These are phyloP conservation scores for Chlorella ohadii DNA, from an alignment of 139 green algal species.

Conservation along the genomic window DNA sequence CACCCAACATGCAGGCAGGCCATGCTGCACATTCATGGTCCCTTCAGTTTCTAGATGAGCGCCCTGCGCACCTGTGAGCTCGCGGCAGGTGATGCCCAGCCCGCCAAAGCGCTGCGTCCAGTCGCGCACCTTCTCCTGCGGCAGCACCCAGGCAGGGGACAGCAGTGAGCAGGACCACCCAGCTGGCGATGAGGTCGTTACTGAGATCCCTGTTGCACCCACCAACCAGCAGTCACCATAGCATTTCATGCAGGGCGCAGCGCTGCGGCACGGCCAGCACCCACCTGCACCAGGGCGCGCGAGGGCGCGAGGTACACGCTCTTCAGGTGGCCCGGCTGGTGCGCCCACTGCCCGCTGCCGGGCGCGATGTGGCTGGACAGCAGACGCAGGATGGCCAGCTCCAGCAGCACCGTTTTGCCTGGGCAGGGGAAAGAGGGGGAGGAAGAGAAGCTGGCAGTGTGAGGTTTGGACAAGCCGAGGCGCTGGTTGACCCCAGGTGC, in stretches of 20 bases:
- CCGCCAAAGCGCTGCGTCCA: constrained; percentile 73
- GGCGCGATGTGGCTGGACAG: constrained; percentile 50
- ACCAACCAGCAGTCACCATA: no score
- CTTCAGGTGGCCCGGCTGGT: constrained; percentile 47
- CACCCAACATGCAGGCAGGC: no score
- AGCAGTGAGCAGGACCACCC: no score
- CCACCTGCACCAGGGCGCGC: constrained; percentile 66
- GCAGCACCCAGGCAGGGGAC: no score
- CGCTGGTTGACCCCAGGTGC: background rate
- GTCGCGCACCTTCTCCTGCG: constrained; percentile 80
- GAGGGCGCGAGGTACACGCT: constrained; percentile 80
- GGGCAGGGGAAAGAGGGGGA: background rate
- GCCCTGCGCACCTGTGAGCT: constrained; percentile 76
- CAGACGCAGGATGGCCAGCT: constrained; percentile 88
- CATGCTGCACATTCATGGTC: no score
- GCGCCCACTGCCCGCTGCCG: constrained; percentile 16
- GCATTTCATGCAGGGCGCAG: no score
- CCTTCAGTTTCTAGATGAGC: no score
- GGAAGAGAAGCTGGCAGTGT: background rate
- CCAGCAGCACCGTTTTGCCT: constrained; percentile 96
- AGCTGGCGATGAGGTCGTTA: no score
- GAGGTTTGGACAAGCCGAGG: background rate
- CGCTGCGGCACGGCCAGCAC: no score
- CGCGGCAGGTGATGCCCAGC: constrained; percentile 58
- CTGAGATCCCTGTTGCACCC: no score